A percentile compares a stretch with the other conserved stretches of the same genome.
Conservation (phyloP, 2,329 filamentous ascomycete genomes). For the Talaromyces amestolkiae region DNA sequence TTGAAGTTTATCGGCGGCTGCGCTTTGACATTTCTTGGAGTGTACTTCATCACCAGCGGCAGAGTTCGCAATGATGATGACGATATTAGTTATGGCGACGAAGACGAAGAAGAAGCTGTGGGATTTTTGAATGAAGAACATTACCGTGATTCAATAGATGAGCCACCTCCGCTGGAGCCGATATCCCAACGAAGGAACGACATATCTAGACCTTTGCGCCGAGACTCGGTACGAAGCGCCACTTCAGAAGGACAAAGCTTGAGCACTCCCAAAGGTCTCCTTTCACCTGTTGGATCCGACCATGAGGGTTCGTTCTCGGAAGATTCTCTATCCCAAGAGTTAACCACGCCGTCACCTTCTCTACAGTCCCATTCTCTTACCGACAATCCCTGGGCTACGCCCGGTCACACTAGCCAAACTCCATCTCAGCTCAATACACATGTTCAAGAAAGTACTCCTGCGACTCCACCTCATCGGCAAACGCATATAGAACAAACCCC, state of each 20-base stretch:
- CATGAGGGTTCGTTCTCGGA: conserved; percentile 34
- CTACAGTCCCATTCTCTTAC: conserved; percentile 35
- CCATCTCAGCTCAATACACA: conserved; percentile 26
- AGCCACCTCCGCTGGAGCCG: conserved; percentile 26
- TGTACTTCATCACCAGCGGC: conserved; percentile 95
- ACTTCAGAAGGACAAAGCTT: conserved; percentile 35
- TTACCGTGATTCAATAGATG: conserved; percentile 36
- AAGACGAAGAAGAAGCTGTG: conserved; percentile 58
- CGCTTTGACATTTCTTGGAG: conserved; percentile 86
- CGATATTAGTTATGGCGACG: conserved; percentile 63
- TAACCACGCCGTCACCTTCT: conserved; percentile 26
- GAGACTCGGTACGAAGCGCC: conserved; percentile 35
- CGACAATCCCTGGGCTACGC: conserved; percentile 39
- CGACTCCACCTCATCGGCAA: conserved; percentile 27
- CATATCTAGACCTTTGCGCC: conserved; percentile 22
- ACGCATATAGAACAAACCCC: conserved; percentile 26
- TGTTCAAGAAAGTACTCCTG: conserved; percentile 22
- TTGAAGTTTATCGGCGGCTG: conserved; percentile 88
- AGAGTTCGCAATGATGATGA: conserved; percentile 59
- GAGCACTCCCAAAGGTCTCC: conserved; percentile 32
- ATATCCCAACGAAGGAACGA: conserved; percentile 24
- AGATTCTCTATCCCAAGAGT: conserved; percentile 30
- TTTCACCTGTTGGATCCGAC: conserved; percentile 35
- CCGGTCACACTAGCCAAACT: conserved; percentile 21
- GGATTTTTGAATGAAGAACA: conserved; percentile 39